Percentiles rank a stretch among this genome's conserved stretches.
Conservation (phyloP, 805 yeast species). For the Clavispora asparagi region DNA sequence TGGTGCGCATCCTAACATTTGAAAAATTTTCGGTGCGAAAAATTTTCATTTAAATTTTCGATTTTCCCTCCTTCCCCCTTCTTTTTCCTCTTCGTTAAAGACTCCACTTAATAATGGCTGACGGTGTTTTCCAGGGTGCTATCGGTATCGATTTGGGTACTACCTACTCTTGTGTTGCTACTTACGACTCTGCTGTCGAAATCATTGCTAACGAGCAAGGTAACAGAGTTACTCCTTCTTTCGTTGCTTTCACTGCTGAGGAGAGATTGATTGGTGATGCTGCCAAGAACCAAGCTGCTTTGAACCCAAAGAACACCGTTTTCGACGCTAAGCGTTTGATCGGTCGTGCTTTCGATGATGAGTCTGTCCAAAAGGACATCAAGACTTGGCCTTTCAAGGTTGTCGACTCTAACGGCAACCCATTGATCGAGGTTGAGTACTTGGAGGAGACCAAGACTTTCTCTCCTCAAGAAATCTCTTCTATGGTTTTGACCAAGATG, state of each 20-base stretch:
- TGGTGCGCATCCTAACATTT: slow-evolving; percentile 1
- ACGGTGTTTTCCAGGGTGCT: slow-evolving; percentile 28
- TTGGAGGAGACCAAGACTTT: slow-evolving; percentile 30
- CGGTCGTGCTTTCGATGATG: slow-evolving; percentile 25
- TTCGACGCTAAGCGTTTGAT: slow-evolving; percentile 32
- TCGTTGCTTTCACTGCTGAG: slow-evolving; percentile 29
- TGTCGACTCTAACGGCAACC: slow-evolving; percentile 25
- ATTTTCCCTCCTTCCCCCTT: slow-evolving; percentile 8
- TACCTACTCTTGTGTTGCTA: slow-evolving; percentile 31
- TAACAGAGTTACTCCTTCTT: slow-evolving; percentile 31
- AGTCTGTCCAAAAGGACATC: slow-evolving; percentile 25
- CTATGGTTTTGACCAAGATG: slow-evolving; percentile 30
- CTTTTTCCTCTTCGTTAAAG: slow-evolving; percentile 10
- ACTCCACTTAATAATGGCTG: slow-evolving; percentile 19
- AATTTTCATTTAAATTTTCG: slow-evolving; percentile 14
- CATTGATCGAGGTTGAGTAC: slow-evolving; percentile 26
- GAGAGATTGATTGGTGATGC: slow-evolving; percentile 32
- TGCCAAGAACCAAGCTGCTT: slow-evolving; percentile 31
- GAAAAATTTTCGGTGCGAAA: slow-evolving; percentile 13
- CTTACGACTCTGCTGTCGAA: slow-evolving; percentile 36
- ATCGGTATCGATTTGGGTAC: slow-evolving; percentile 32
- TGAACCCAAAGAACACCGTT: slow-evolving; percentile 30
- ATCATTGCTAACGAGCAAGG: slow-evolving; percentile 30
- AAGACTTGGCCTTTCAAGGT: slow-evolving; percentile 31
- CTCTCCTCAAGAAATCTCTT: slow-evolving; percentile 29